Base-by-base conservation (phyloP, 257 asterid species). In the Nicotiana paniculata region DNA sequence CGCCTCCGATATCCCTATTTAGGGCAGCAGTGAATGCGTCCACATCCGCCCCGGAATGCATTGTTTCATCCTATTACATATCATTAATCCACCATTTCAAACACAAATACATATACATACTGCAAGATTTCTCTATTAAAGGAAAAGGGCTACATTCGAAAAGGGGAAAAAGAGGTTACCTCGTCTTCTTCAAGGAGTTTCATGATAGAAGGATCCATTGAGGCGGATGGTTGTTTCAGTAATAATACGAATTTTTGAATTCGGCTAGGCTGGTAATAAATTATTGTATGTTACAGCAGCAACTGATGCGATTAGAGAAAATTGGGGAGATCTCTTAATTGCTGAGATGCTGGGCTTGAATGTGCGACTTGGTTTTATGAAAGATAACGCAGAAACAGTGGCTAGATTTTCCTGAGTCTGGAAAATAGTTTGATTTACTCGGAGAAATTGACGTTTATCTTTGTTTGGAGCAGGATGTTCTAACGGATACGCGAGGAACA, bases 1-100 rank as follows among this genome's bases (percentile, higher is more conserved):
- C 97, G 82, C 98, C 97, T 88, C 94, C 97, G 68, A 95, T 93
- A 81, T 93, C 97, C 88, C 97, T 92, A 83, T 93, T 93, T 54
- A 96, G 90, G 85, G 94, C 97, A 66, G 98, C 98, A 0, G 98
- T 90, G 86, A 93, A 93, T 9, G 99, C 98, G 81, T 96, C 97
- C 89, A 96, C 97, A 80, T 92, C 99, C 3, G 97, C 98, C 82
- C 98, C 98, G n/a, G 97, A 96, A 93, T 96, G 98, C 97, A 93
- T 86, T 28, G 93, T 96, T 82, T 93, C 98, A 82, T 93, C 98
- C 99, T 92, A 89, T 75, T 43, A 43, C 82, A 69, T 62, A 15
- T 28, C 7, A 51, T 59, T 43, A 33, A 9, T 24, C 32, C 74
- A 16, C 61, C 80, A 26, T 66, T 5, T 64, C 63, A 48, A 6